phyloP scores from a whole-genome alignment of 352 stramenopile species.

The Sclerospora graminicola region DNA sequence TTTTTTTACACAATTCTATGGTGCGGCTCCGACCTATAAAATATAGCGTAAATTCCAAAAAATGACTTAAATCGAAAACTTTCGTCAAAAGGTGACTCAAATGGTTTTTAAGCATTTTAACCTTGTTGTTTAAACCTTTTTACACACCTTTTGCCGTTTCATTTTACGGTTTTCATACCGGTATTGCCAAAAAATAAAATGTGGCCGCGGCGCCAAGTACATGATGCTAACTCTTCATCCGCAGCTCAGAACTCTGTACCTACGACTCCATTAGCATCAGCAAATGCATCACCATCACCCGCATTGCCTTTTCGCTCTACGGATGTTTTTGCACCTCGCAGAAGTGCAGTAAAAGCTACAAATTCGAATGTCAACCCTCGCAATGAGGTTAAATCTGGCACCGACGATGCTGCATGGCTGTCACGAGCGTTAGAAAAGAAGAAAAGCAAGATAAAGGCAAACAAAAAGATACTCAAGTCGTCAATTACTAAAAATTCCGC shows the following conservation, averaged over 20 bases:
- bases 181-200: slow-evolving; percentile 8
- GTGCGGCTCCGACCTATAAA: too few relatives aligned
- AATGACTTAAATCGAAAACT: too few relatives aligned
- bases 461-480: not conserved
- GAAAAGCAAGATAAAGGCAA: slow-evolving; percentile 8
- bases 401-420: slow-evolving; percentile 26
- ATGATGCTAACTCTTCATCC: slow-evolving; percentile 1
- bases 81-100: too few relatives aligned
- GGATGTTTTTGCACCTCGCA: slow-evolving; percentile 8
- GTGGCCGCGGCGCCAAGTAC: slow-evolving; percentile 27
- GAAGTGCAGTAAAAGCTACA: slow-evolving; percentile 9
- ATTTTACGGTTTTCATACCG: not conserved
- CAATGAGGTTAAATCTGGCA: not conserved
- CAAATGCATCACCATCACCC: not conserved
- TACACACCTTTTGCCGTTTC: too few relatives aligned
- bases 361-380: slow-evolving; percentile 1
- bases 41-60: too few relatives aligned
- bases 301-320: not conserved
- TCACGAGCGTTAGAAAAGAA: slow-evolving; percentile 31
- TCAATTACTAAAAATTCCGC: not conserved
- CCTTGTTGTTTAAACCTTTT: too few relatives aligned
- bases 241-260: not conserved
- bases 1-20: too few relatives aligned
- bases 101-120: too few relatives aligned
- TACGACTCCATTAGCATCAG: not conserved